Conservation (phyloP, 352 stramenopile species). For the Globisporangium yorkense region DNA sequence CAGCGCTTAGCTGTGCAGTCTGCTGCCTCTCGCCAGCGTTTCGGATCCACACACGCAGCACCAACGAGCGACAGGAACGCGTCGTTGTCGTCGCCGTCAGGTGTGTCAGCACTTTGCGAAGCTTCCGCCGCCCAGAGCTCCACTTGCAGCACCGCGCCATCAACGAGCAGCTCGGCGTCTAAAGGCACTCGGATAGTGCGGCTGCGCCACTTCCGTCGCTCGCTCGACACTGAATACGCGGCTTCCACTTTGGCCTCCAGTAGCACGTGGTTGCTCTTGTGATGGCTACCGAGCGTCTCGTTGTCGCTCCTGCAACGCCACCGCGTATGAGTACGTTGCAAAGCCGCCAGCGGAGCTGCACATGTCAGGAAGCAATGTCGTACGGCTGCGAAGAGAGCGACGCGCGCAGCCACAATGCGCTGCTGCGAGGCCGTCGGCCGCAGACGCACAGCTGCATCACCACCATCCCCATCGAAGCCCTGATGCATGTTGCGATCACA, state of each 20-base stretch:
- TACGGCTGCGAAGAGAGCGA: not conserved
- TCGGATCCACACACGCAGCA: not conserved
- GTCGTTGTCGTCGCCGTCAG: not conserved
- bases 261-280: not conserved
- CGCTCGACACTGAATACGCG: not conserved
- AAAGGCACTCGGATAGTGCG: not conserved
- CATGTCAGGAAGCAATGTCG: too few species aligned
- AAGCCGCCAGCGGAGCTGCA: too few species aligned
- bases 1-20: not conserved
- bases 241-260: not conserved
- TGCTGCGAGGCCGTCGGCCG: not conserved
- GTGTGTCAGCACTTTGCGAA: not conserved
- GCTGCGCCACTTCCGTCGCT: not conserved
- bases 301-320: too few species aligned
- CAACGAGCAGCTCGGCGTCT: not conserved
- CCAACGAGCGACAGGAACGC: conserved; percentile 9
- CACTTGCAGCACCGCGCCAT: not conserved
- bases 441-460: not conserved
- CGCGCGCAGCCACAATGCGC: not conserved
- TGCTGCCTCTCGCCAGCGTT: not conserved
- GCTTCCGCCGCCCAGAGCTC: conserved; percentile 7
- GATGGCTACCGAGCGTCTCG: not conserved
- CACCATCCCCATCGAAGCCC: too few species aligned
- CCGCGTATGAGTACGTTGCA: too few species aligned
- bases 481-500: too few species aligned